Percentiles rank a stretch among this genome's conserved stretches.
Conservation (phyloP, 2,329 filamentous ascomycete genomes). For the Talaromyces sp. region DNA sequence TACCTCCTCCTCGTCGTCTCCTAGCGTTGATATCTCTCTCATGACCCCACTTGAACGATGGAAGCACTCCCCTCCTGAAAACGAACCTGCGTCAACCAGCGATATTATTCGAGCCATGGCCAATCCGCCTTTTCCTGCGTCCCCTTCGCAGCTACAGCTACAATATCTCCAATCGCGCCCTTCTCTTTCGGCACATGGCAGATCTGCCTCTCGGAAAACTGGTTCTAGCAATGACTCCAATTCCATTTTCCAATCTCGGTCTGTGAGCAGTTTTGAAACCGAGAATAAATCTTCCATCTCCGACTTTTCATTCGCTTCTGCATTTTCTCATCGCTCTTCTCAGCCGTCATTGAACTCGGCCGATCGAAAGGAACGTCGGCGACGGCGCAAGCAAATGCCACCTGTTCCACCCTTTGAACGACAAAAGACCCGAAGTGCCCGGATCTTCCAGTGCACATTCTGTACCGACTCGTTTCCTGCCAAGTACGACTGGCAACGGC, state of each 20-base stretch:
- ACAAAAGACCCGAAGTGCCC: constrained; percentile 37
- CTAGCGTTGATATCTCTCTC: constrained; percentile 41
- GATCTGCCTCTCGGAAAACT: constrained; percentile 33
- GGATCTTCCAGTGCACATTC: constrained; percentile 56
- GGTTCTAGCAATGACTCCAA: constrained; percentile 51
- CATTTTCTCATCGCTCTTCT: constrained; percentile 53
- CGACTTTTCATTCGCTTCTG: constrained; percentile 52
- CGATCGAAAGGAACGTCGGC: constrained; percentile 55
- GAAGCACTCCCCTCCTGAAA: constrained; percentile 64
- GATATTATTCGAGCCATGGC: constrained; percentile 61
- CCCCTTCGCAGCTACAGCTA: constrained; percentile 18
- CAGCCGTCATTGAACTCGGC: constrained; percentile 54
- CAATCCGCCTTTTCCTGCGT: constrained; percentile 30
- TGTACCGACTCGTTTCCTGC: constrained; percentile 54
- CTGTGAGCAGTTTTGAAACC: constrained; percentile 52
- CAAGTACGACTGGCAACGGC: constrained; percentile 57
- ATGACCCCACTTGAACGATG: constrained; percentile 65
- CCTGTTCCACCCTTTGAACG: constrained; percentile 37
- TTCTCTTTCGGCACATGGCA: constrained; percentile 28
- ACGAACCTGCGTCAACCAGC: constrained; percentile 62
- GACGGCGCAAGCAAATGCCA: constrained; percentile 47
- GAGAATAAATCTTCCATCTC: constrained; percentile 49
- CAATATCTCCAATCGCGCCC: constrained; percentile 14
- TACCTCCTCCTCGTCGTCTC: constrained; percentile 47
- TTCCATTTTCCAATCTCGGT: constrained; percentile 49